Evolutionary conservation across 768 basidiomycete genomes (phyloP).

Genomic region (Russula olivacea): DNA sequence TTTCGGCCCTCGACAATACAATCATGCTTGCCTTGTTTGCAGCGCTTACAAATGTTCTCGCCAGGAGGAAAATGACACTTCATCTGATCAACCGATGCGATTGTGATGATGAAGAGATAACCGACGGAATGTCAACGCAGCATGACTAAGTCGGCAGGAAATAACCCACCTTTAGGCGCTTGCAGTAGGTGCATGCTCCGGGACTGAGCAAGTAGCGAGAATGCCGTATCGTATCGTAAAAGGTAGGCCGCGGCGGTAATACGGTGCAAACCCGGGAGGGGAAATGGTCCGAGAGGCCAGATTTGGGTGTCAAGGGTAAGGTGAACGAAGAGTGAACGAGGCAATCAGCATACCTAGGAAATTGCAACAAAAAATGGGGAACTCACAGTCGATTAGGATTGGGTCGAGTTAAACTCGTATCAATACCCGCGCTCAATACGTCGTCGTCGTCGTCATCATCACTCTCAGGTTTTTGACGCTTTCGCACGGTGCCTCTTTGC

Average conservation of each 20-base stretch:
- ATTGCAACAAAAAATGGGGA: not conserved
- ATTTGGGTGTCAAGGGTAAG: not conserved
- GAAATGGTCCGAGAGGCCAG: slow-evolving; percentile 4
- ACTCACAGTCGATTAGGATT: slow-evolving; percentile 22
- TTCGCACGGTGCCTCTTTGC: not conserved
- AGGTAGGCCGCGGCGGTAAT: not conserved
- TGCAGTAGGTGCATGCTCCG: slow-evolving; percentile 82
- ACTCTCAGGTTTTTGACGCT: slow-evolving; percentile 12
- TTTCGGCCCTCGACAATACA: slow-evolving; percentile 84
- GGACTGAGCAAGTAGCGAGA: slow-evolving; percentile 40
- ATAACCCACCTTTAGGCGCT: slow-evolving; percentile 71
- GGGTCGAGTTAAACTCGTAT: not conserved
- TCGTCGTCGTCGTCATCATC: slow-evolving; percentile 17
- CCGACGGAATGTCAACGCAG: slow-evolving; percentile 7
- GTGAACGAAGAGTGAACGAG: not conserved
- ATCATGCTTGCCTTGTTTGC: slow-evolving; percentile 62
- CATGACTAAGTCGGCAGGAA: not conserved
- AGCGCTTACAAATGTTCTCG: slow-evolving; percentile 73
- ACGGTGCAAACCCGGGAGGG: slow-evolving; percentile 11
- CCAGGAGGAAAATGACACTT: slow-evolving; percentile 75
- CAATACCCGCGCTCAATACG: not conserved
- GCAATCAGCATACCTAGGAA: not conserved
- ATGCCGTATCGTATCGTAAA: not conserved
- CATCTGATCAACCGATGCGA: slow-evolving; percentile 48
- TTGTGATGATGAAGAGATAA: slow-evolving; percentile 1